A percentile compares a stretch with the other conserved stretches of the same genome.
Conservation (phyloP, 305 asterid genomes). For the Plantago coronopus region DNA sequence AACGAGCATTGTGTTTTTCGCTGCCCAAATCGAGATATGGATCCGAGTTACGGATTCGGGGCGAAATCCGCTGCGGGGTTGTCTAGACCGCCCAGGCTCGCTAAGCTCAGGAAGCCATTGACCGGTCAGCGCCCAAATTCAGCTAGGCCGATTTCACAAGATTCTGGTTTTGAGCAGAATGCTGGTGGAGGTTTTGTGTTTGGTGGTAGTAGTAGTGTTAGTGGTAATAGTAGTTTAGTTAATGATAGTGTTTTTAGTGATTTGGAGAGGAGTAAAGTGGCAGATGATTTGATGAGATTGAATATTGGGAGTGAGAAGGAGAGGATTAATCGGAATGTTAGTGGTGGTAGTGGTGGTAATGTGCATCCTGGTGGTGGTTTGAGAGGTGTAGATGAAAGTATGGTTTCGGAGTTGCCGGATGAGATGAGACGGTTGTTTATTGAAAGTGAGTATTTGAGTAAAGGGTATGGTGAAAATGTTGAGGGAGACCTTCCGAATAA, state of each 20-base stretch:
- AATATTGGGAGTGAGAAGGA: slow-evolving; percentile 36
- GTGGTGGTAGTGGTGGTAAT: slow-evolving; percentile 23
- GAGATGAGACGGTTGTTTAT: slow-evolving; percentile 58
- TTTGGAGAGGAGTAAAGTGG: slow-evolving; percentile 34
- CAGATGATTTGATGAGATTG: slow-evolving; percentile 52
- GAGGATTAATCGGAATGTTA: slow-evolving; percentile 23
- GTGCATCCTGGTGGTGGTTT: slow-evolving; percentile 7
- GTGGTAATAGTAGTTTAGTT: slow-evolving; percentile 20
- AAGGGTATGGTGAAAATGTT: slow-evolving; percentile 25
- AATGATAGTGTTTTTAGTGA: slow-evolving; percentile 26
- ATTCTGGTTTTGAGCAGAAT: slow-evolving; percentile 31
- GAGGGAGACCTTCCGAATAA: slow-evolving; percentile 45
- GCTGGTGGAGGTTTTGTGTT: slow-evolving; percentile 39
- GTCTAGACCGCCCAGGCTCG: slow-evolving; percentile 49
- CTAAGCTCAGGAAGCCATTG: slow-evolving; percentile 55
- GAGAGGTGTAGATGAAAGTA: slow-evolving; percentile 32
- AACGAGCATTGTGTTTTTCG: too few relatives aligned
- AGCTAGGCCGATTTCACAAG: slow-evolving; percentile 28
- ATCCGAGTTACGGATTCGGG: slow-evolving; percentile 52
- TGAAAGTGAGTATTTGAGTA: slow-evolving; percentile 34
- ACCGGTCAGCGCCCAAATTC: slow-evolving; percentile 41
- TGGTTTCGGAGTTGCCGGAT: slow-evolving; percentile 51
- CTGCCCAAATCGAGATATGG: slow-evolving; percentile 35
- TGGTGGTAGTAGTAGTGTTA: slow-evolving; percentile 21
- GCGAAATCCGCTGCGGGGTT: slow-evolving; percentile 42